Conservation (phyloP, 2,329 filamentous ascomycete genomes). For the Microdochium trichocladiopsis region DNA sequence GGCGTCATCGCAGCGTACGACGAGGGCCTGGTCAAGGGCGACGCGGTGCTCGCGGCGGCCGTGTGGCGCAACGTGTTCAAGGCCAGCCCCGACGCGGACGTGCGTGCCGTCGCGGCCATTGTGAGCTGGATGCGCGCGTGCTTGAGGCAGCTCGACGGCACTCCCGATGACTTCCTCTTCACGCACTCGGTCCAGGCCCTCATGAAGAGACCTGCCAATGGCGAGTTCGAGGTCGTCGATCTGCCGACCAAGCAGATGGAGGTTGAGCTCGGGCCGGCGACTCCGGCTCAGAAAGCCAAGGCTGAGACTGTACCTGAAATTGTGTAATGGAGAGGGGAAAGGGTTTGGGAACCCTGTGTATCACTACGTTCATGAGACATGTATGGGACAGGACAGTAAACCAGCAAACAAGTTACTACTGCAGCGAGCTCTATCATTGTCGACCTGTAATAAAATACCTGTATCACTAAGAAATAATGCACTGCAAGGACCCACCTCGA, state of each 20-base stretch:
- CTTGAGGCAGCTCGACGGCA: constrained; percentile 39
- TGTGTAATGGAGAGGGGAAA: no score
- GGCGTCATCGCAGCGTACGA: constrained; percentile 80
- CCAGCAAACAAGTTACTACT: no score
- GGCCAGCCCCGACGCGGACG: constrained; percentile 46
- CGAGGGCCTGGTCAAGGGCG: constrained; percentile 69
- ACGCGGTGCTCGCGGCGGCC: constrained; percentile 71
- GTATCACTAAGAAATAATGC: background rate
- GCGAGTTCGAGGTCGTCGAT: constrained; percentile 30
- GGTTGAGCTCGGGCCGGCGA: constrained; percentile 13
- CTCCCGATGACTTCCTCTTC: constrained; percentile 34
- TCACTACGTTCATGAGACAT: no score
- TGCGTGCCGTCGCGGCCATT: constrained; percentile 42
- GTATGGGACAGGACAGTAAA: background rate
- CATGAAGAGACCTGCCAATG: constrained; percentile 34
- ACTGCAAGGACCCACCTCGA: no score
- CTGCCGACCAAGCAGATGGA: constrained; percentile 30
- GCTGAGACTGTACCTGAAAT: constrained; percentile 2
- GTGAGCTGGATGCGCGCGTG: constrained; percentile 49
- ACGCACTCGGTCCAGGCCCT: constrained; percentile 23
- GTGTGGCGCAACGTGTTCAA: constrained; percentile 94
- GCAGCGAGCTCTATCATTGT: background rate
- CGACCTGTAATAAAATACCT: no score
- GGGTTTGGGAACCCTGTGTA: no score
- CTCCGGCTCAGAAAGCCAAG: constrained; percentile 7